Evolutionary conservation across 2,329 filamentous ascomycete genomes (phyloP).

Genomic region (Podosphaera aphanis): DNA sequence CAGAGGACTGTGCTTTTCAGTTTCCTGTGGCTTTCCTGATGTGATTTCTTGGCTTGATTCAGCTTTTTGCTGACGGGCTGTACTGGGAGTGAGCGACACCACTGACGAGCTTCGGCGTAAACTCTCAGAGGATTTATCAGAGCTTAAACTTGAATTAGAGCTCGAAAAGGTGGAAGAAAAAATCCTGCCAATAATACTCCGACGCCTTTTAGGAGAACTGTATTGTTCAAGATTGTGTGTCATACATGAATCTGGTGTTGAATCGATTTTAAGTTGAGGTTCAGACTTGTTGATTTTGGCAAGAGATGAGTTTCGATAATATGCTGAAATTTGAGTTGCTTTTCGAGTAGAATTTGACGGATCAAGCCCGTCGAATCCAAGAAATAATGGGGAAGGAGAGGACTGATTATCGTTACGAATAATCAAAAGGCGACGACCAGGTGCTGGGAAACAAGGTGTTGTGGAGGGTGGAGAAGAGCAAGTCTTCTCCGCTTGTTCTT

Average conservation of each 20-base stretch:
- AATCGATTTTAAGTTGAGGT: neutral
- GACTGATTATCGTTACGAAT: conserved; percentile 36
- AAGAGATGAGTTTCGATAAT: conserved; percentile 12
- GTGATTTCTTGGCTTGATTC: neutral
- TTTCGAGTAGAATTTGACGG: conserved; percentile 1
- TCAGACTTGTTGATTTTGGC: neutral
- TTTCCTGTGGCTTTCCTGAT: neutral
- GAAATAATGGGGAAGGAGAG: conserved; percentile 21
- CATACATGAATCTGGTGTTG: neutral
- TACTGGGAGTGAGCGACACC: neutral
- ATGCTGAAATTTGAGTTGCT: conserved; percentile 1
- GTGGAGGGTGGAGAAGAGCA: conserved; percentile 30
- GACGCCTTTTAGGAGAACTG: conserved; percentile 27
- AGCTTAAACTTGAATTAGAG: conserved; percentile 1
- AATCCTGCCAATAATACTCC: conserved; percentile 40
- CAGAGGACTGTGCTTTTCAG: neutral
- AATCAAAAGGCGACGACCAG: conserved; percentile 43
- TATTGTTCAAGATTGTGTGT: neutral
- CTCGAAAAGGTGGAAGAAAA: conserved; percentile 23
- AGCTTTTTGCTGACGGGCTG: neutral
- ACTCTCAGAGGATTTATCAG: conserved; percentile 1
- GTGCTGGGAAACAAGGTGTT: conserved; percentile 43
- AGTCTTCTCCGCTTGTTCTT: conserved; percentile 28
- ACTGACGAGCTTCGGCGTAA: conserved; percentile 10
- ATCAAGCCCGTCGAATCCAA: conserved; percentile 37